Percentiles rank a stretch among this genome's conserved stretches.
Conservation (phyloP, 768 basidiomycete genomes). For the Dacryopinax spathularia region DNA sequence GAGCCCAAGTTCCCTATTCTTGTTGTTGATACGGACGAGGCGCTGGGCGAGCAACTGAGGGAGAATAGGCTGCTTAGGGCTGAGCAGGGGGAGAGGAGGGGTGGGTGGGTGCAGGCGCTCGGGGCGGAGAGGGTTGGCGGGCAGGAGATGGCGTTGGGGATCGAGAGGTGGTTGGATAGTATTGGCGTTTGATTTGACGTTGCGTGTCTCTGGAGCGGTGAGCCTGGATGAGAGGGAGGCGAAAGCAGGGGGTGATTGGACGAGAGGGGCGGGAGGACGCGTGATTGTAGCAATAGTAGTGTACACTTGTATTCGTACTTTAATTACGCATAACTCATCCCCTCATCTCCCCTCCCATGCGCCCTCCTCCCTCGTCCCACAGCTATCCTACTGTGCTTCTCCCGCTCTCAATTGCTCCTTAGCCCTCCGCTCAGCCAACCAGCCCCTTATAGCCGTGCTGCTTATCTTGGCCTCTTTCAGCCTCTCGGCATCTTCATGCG, state of each 20-base stretch:
- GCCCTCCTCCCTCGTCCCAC: not conserved
- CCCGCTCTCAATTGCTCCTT: not conserved
- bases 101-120: constrained; percentile 30
- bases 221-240: too few species aligned
- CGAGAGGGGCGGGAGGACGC: too few species aligned
- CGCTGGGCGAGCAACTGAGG: constrained; percentile 24
- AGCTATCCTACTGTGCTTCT: not conserved
- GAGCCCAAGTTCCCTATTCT: constrained; percentile 51
- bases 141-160: constrained; percentile 27
- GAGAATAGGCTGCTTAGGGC: constrained; percentile 29
- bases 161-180: constrained; percentile 43
- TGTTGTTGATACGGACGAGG: constrained; percentile 29
- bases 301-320: too few species aligned
- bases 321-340: too few species aligned
- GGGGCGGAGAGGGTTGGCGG: constrained; percentile 26
- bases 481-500: constrained; percentile 49
- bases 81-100: constrained; percentile 27
- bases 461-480: constrained; percentile 80
- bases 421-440: constrained; percentile 39
- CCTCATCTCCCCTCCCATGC: not conserved
- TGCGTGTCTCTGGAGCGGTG: not conserved
- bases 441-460: constrained; percentile 80
- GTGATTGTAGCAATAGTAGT: too few species aligned
- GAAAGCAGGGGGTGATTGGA: too few species aligned
- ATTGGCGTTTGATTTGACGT: constrained; percentile 32